These are phyloP conservation scores for Pyropia haitanensis DNA, from an alignment of 23 red algal species.

Conservation along the genomic window DNA sequence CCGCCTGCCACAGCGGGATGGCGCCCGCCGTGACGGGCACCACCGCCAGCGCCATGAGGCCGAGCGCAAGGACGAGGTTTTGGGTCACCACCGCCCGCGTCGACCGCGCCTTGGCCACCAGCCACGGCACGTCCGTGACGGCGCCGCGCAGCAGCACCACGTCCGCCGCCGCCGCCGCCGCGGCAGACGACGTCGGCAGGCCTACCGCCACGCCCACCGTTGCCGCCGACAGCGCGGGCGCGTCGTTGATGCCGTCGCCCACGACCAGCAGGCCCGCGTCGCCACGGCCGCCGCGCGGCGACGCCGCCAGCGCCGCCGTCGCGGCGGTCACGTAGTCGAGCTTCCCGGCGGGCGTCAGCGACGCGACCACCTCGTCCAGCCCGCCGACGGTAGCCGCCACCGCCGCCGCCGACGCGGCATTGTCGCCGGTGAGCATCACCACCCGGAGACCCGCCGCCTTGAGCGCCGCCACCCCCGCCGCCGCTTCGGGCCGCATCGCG, in stretches of 20 bases:
- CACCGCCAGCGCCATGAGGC: constrained; percentile 60
- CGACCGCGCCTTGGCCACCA: constrained; percentile 39
- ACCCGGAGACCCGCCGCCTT: constrained; percentile 18
- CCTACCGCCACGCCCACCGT: constrained; percentile 65
- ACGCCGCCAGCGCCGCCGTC: constrained; percentile 4
- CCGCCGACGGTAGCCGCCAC: constrained; percentile 29
- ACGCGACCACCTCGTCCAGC: constrained; percentile 31
- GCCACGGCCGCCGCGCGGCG: background rate
- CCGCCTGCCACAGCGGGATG: constrained; percentile 85
- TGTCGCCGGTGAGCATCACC: constrained; percentile 75
- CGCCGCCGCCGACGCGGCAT: constrained; percentile 21
- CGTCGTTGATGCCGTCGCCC: constrained; percentile 95
- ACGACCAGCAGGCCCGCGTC: constrained; percentile 56
- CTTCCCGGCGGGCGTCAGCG: constrained; percentile 64
- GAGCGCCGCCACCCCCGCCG: constrained; percentile 16
- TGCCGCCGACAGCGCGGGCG: constrained; percentile 63
- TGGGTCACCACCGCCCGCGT: constrained; percentile 57
- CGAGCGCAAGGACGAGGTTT: constrained; percentile 62
- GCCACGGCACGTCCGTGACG: constrained; percentile 60
- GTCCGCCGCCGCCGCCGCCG: constrained; percentile 49
- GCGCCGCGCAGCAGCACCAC: constrained; percentile 66
- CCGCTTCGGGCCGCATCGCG: constrained; percentile 37
- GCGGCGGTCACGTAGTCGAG: constrained; percentile 35
- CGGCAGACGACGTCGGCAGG: constrained; percentile 47
- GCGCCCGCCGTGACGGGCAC: constrained; percentile 34